Evolutionary conservation across 306 rosid species (phyloP).

Genomic region (Vicia villosa): DNA sequence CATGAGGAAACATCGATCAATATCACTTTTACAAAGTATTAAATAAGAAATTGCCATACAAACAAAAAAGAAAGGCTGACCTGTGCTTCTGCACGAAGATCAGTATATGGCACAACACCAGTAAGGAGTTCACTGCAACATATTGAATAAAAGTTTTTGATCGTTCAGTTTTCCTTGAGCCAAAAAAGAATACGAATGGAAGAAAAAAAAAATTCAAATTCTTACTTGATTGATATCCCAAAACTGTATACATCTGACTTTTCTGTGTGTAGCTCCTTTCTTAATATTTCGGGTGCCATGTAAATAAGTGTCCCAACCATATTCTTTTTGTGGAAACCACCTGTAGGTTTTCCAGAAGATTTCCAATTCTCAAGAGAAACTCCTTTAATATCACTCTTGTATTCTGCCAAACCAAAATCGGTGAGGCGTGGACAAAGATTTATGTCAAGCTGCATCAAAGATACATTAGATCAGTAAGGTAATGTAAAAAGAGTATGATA

Average conservation of each 20-base stretch:
- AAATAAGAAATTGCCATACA: constrained; percentile 23
- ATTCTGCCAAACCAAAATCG: constrained; percentile 94
- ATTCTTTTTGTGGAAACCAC: constrained; percentile 90
- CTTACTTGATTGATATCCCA: constrained; percentile 84
- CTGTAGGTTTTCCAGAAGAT: constrained; percentile 92
- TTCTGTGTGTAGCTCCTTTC: constrained; percentile 80
- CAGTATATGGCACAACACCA: constrained; percentile 95
- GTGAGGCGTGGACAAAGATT: constrained; percentile 72
- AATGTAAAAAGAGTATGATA: constrained; percentile 15
- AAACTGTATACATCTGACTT: constrained; percentile 92
- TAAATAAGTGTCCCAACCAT: constrained; percentile 95
- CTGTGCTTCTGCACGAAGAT: constrained; percentile 93
- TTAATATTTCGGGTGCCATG: constrained; percentile 96
- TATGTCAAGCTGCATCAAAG: constrained; percentile 72
- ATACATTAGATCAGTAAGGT: constrained; percentile 25
- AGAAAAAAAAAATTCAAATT: constrained; percentile 16
- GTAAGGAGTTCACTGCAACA: constrained; percentile 91
- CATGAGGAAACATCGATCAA: constrained; percentile 33
- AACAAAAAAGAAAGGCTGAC: constrained; percentile 46
- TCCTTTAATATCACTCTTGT: constrained; percentile 63
- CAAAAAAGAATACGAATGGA: too few species aligned
- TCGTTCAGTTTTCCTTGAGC: too few species aligned
- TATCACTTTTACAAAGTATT: constrained; percentile 7
- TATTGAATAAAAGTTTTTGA: constrained; percentile 9
- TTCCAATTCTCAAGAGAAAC: constrained; percentile 77